Base-by-base conservation (phyloP, 2,329 filamentous ascomycete genomes). In the Leptographium radiaticola region DNA sequence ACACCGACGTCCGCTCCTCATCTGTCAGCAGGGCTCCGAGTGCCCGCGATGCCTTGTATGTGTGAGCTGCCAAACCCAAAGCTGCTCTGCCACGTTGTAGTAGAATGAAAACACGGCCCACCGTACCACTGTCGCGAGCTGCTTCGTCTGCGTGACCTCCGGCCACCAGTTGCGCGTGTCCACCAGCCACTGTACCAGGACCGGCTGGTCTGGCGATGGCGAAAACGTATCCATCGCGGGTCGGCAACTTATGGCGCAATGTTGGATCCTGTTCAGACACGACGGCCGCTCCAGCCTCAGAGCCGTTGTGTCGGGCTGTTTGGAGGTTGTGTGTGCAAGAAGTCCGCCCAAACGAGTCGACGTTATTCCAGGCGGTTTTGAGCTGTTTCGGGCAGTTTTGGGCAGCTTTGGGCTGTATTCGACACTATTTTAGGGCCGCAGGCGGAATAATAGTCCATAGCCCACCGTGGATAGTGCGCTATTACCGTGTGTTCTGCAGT, bases 151-250 rank as follows among this genome's bases (percentile, higher is more conserved):
- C 48, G 62, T 64, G 25, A 71, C 76, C 53, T 67, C 67, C n/a
- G 77, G 73, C 76, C 78, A 84, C 51, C 83, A 68, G 4, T 65
- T 59, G 40, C 80, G 71, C 4, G 81, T 84, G 66, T 84, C 80
- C 40, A 84, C 67, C 53, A 81, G 68, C 77, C 80, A 84, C 67
- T 81, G 78, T 56, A 81, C 68, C 51, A 82, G 67, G 48, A 67
- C 63, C 2, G 70, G 66, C 44, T 38, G 40, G 8, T 39, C 30
- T 3, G 38, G 38, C 10, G 55, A 49, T 39, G 49, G 38, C 3
- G 56, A 16, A 18, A 56, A 39, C 12, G 42, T 31, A 9, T 57
- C 42, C 56, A 57, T 59, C 20, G 7, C 20, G 8, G 16, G 9
- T 13, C 7, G 43, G 38, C 6, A 40, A 6, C 25, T 25, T 5